Evolutionary conservation across 257 asterid genomes (phyloP), one percentile per base, ranked within the genome.

Genomic region (Cordia subcordata): DNA sequence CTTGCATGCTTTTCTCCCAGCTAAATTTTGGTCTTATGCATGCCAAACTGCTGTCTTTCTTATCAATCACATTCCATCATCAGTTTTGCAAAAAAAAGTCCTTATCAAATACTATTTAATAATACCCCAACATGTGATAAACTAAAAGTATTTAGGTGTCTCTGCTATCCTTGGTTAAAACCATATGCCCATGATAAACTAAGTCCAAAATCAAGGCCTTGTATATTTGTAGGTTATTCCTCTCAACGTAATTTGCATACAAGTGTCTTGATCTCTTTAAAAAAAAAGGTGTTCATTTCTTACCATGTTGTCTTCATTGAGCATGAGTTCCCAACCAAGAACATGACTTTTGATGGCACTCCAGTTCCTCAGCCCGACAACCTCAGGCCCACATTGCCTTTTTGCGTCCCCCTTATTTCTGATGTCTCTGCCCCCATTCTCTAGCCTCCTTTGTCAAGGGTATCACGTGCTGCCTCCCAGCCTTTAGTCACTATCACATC

Each of bases 221-320:
- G 55, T 45, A 19, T 64, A 11, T 64, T 53, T 42, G 20, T 64
- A 0, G 61, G 68, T 10, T 55, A 53, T 22, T 53, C 53, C 5
- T 1, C 32, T 0, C 53, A 17, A 5, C 68, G 53, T 51, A 35
- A 27, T n/a, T n/a, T 51, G 60, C 40, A 0, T 63, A 51, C 39
- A 10, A 15, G 8, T 63, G 68, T 21, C 40, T 51, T 35, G 53
- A 63, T 20, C 55, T n/a, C 42, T 11, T 3, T 8, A 14, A 32
- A 23, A 16, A 13, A 15, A 3, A 17, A 35, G 9, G 16, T 47
- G 0, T 60, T n/a, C 27, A 23, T 23, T 12, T 60, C 65, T 19
- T 13, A 21, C 1, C 55, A 45, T 60, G 65, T 60, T 0, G 13
- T 19, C 3, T 60, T 60, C 23, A 1, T 47, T 14, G 60, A 55